A percentile compares a stretch with the other conserved stretches of the same genome.
phyloP scores from a whole-genome alignment of 164 flowering plant genomes.

The Stephania yunnanensis region DNA sequence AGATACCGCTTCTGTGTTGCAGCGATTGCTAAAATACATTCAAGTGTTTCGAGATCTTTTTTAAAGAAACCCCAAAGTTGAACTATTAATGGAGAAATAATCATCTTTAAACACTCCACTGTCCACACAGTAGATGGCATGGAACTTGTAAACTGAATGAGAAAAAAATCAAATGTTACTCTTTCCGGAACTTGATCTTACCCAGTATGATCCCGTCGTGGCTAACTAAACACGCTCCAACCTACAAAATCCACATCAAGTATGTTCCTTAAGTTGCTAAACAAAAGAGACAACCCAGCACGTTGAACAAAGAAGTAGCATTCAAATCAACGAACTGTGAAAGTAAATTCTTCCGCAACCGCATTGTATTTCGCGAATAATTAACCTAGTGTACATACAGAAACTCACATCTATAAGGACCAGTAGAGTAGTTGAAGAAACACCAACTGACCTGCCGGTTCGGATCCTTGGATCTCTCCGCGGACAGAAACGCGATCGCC shows the following conservation, averaged over 20 bases:
- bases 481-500: constrained; percentile 91
- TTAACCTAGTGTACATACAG: background rate
- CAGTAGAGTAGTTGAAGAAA: too few relatives aligned
- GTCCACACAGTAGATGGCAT: too few relatives aligned
- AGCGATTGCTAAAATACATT: too few relatives aligned
- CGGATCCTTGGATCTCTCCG: constrained; percentile 87
- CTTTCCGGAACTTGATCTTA: constrained; percentile 22
- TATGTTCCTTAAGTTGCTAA: background rate
- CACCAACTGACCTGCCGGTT: constrained; percentile 65
- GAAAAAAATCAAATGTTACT: background rate
- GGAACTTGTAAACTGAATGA: background rate
- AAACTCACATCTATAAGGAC: background rate
- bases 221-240: constrained; percentile 94
- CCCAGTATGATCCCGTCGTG: constrained; percentile 78
- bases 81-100: too few relatives aligned
- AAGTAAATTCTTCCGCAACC: background rate
- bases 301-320: background rate
- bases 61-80: too few relatives aligned
- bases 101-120: too few relatives aligned
- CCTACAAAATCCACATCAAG: constrained; percentile 34
- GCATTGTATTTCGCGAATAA: background rate
- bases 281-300: background rate
- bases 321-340: background rate
- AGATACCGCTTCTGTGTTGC: too few relatives aligned
- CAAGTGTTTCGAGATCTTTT: too few relatives aligned